A percentile compares a stretch with the other conserved stretches of the same genome.
Evolutionary conservation across 768 basidiomycete species (phyloP).

Genomic region (Kwoniella dejecticola): DNA sequence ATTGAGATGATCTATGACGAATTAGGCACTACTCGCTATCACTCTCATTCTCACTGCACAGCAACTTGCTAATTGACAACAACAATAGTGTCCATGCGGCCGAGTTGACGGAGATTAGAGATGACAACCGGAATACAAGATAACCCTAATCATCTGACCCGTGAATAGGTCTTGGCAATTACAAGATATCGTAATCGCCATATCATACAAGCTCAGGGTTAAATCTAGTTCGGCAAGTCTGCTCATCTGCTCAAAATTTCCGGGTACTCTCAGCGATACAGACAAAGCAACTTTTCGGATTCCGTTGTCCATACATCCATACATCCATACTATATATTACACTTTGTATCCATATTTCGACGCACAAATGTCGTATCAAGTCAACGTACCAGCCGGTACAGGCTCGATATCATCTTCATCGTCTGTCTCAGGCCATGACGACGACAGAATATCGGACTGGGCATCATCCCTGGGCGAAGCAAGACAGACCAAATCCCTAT

Average conservation of each 20-base stretch:
- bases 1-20: not conserved
- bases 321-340: too few relatives aligned
- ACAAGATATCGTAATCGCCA: slow-evolving; percentile 5
- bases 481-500: slow-evolving; percentile 37
- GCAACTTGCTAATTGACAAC: not conserved
- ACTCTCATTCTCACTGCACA: too few relatives aligned
- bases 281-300: too few relatives aligned
- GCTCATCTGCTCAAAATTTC: slow-evolving; percentile 6
- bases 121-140: not conserved
- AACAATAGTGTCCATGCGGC: not conserved
- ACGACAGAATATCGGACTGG: slow-evolving; percentile 46
- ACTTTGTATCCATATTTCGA: too few relatives aligned
- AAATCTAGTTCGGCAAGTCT: slow-evolving; percentile 4
- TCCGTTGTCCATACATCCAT: too few relatives aligned
- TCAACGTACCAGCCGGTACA: slow-evolving; percentile 11
- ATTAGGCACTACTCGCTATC: not conserved
- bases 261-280: not conserved
- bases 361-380: slow-evolving; percentile 23
- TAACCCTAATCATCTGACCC: not conserved
- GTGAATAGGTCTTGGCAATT: not conserved
- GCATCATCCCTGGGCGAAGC: slow-evolving; percentile 42
- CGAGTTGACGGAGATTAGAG: slow-evolving; percentile 1
- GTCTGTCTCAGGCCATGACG: slow-evolving; percentile 20
- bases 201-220: not conserved
- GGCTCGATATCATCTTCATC: slow-evolving; percentile 10